phyloP scores from a whole-genome alignment of 441 rosid species.

The Erysimum cheiri region DNA sequence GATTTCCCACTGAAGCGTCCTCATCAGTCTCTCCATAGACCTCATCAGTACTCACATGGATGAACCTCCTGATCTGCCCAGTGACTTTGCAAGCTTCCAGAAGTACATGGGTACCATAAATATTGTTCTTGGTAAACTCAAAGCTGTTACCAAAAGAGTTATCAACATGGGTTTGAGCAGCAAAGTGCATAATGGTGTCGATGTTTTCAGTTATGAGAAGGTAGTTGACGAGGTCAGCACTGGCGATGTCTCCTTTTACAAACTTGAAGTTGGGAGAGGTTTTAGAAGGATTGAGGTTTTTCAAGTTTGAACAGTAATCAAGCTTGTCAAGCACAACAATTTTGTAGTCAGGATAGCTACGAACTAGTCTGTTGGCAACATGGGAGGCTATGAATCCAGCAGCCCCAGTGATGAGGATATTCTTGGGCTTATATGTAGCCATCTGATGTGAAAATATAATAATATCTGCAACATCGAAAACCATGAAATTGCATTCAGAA shows the following conservation, averaged over 20 bases:
- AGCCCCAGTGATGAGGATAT: slow-evolving; percentile 94
- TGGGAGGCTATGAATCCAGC: slow-evolving; percentile 87
- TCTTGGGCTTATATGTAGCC: slow-evolving; percentile 81
- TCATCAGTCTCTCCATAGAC: slow-evolving; percentile 80
- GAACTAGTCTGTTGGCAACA: slow-evolving; percentile 69
- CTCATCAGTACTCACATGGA: slow-evolving; percentile 75
- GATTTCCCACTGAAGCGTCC: slow-evolving; percentile 70
- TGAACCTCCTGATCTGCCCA: slow-evolving; percentile 71
- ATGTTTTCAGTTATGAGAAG: slow-evolving; percentile 68
- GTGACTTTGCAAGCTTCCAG: slow-evolving; percentile 74
- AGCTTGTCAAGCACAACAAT: slow-evolving; percentile 96
- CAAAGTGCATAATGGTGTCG: slow-evolving; percentile 78
- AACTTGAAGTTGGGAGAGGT: slow-evolving; percentile 86
- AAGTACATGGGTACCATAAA: slow-evolving; percentile 67
- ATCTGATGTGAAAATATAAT: slow-evolving; percentile 44
- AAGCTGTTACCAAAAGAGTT: slow-evolving; percentile 72
- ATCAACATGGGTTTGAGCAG: slow-evolving; percentile 74
- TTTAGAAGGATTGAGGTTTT: slow-evolving; percentile 77
- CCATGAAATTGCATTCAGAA: neutral
- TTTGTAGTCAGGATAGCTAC: slow-evolving; percentile 85
- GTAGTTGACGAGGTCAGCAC: slow-evolving; percentile 74
- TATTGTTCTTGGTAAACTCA: slow-evolving; percentile 73
- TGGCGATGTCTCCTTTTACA: slow-evolving; percentile 73
- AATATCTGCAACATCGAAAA: slow-evolving; percentile 42
- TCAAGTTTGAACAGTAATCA: slow-evolving; percentile 88